Percentiles rank a stretch among this genome's conserved stretches.
These are phyloP conservation scores for Oryza meridionalis DNA, from an alignment of 176 grass and related monocot genomes.

Conservation along the genomic window DNA sequence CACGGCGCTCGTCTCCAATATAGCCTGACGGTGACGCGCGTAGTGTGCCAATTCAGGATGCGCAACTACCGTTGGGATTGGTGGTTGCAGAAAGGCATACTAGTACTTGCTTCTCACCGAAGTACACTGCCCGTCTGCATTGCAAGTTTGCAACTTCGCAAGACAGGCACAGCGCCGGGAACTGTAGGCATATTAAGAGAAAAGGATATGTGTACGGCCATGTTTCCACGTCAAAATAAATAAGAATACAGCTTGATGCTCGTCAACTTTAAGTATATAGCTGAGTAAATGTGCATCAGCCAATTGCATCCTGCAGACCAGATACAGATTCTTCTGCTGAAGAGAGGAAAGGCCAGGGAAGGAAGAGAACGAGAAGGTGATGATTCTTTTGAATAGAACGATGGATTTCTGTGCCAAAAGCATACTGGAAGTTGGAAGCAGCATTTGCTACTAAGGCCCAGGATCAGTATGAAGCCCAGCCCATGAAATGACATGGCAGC, in stretches of 20 bases:
- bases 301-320: neutral
- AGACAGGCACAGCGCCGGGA: neutral
- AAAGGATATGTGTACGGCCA: neutral
- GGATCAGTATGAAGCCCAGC: neutral
- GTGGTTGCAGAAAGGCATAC: conserved; percentile 16
- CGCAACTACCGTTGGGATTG: conserved; percentile 28
- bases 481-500: neutral
- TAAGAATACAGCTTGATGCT: neutral
- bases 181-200: neutral
- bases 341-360: neutral
- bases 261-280: neutral
- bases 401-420: neutral
- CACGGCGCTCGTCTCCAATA: neutral
- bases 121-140: neutral
- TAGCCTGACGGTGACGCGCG: neutral
- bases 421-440: no score
- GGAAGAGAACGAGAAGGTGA: neutral
- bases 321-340: neutral
- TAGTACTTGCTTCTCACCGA: neutral
- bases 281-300: neutral
- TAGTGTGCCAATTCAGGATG: neutral
- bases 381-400: neutral
- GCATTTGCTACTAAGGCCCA: neutral
- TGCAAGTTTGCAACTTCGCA: conserved; percentile 1
- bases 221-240: neutral